Conservation (phyloP, 768 basidiomycete species). For the Tylopilus rubrobrunneus region DNA sequence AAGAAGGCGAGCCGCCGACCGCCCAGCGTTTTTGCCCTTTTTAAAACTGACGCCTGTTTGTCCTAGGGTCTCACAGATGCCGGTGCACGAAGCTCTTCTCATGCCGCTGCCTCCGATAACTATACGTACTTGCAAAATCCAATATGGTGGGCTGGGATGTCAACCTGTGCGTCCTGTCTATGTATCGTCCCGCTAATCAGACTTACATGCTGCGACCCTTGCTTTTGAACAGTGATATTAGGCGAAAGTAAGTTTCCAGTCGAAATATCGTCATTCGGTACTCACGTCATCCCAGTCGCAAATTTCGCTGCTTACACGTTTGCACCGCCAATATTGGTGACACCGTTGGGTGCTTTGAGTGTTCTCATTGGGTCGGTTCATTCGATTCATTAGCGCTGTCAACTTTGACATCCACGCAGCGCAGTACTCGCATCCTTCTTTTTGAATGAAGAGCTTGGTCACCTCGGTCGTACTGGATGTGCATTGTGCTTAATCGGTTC, state of each 20-base stretch:
- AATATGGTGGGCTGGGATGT: slow-evolving; percentile 97
- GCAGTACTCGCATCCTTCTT: slow-evolving; percentile 93
- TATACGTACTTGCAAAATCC: slow-evolving; percentile 85
- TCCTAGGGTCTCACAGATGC: slow-evolving; percentile 86
- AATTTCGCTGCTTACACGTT: slow-evolving; percentile 98
- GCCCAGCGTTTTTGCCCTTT: not conserved
- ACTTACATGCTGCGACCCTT: slow-evolving; percentile 6
- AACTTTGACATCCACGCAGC: slow-evolving; percentile 38
- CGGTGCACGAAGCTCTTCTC: slow-evolving; percentile 49
- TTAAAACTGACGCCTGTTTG: slow-evolving; percentile 6
- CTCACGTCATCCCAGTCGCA: slow-evolving; percentile 46
- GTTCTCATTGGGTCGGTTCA: slow-evolving; percentile 86
- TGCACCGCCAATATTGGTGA: slow-evolving; percentile 97
- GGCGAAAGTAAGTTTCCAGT: slow-evolving; percentile 71
- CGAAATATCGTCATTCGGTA: not conserved
- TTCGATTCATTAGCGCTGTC: not conserved
- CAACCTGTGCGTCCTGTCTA: slow-evolving; percentile 66
- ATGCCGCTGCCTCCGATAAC: slow-evolving; percentile 69
- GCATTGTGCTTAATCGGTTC: slow-evolving; percentile 82
- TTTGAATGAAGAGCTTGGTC: slow-evolving; percentile 89
- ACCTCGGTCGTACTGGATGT: slow-evolving; percentile 86
- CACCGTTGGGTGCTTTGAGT: slow-evolving; percentile 93
- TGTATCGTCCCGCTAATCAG: not conserved
- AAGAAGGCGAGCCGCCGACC: slow-evolving; percentile 70
- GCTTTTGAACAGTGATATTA: slow-evolving; percentile 66